Evolutionary conservation across 768 basidiomycete species (phyloP).

Genomic region (Amanita jacksonii): DNA sequence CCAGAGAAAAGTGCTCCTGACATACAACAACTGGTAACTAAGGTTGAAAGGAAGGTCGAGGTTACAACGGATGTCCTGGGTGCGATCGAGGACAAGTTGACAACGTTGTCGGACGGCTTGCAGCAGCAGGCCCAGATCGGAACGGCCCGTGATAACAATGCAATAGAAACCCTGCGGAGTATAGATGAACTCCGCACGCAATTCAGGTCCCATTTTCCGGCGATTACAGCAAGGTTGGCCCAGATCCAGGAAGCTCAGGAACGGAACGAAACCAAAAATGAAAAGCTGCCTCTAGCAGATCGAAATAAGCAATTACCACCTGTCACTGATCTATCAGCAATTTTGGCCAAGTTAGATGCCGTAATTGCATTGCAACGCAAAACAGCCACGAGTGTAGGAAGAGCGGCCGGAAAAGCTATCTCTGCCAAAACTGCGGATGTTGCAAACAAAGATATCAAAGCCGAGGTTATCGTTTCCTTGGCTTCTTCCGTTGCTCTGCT

Average conservation of each 20-base stretch:
- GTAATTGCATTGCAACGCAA: slow-evolving; percentile 11
- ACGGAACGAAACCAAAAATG: slow-evolving; percentile 4
- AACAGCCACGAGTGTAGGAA: slow-evolving; percentile 12
- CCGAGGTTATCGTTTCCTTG: slow-evolving; percentile 7
- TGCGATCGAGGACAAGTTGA: slow-evolving; percentile 20
- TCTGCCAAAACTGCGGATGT: neutral
- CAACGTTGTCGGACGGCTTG: slow-evolving; percentile 12
- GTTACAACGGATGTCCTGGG: slow-evolving; percentile 18
- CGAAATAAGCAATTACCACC: slow-evolving; percentile 4
- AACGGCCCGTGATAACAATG: neutral
- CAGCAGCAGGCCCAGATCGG: slow-evolving; percentile 4
- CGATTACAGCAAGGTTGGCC: slow-evolving; percentile 23
- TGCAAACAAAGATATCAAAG: slow-evolving; percentile 7
- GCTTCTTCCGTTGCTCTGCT: neutral
- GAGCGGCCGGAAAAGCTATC: slow-evolving; percentile 4
- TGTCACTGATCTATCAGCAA: slow-evolving; percentile 3
- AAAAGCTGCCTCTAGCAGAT: slow-evolving; percentile 2
- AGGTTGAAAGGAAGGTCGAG: slow-evolving; percentile 20
- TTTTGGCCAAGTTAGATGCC: slow-evolving; percentile 7
- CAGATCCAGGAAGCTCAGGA: slow-evolving; percentile 20
- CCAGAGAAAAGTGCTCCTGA: slow-evolving; percentile 15
- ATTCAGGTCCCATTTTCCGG: slow-evolving; percentile 28
- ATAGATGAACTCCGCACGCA: slow-evolving; percentile 30
- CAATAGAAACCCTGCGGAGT: slow-evolving; percentile 19
- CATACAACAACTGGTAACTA: slow-evolving; percentile 23